Evolutionary conservation across 345 rosid genomes (phyloP).

Genomic region (Brassica carinata): DNA sequence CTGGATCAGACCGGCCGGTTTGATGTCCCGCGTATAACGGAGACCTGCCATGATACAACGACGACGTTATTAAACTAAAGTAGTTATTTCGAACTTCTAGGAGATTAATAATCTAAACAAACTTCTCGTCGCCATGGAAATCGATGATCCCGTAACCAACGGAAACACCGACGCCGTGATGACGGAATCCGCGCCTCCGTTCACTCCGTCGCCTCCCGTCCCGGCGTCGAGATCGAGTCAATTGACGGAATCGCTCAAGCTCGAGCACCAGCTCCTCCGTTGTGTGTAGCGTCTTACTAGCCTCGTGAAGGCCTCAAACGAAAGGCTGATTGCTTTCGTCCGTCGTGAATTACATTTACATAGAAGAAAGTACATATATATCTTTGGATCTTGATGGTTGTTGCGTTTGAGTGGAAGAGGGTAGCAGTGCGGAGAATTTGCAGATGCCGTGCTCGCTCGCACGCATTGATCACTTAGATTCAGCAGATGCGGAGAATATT

Average conservation of each 20-base stretch:
- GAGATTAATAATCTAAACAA: no score
- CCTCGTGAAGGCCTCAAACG: constrained; percentile 91
- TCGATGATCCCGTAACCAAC: constrained; percentile 52
- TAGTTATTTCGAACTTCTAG: no score
- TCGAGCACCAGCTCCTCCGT: constrained; percentile 90
- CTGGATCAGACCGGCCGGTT: neutral
- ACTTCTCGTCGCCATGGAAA: constrained; percentile 42
- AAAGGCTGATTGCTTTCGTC: constrained; percentile 51
- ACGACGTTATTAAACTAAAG: neutral
- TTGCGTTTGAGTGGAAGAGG: constrained; percentile 47
- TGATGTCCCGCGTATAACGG: no score
- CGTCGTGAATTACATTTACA: no score
- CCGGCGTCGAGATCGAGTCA: constrained; percentile 60
- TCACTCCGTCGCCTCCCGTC: constrained; percentile 34
- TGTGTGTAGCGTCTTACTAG: constrained; percentile 62
- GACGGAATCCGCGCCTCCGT: constrained; percentile 35
- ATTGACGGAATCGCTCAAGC: constrained; percentile 77
- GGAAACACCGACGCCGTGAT: constrained; percentile 43
- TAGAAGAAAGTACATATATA: no score
- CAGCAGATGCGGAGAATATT: constrained; percentile 66
- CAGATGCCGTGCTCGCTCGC: constrained; percentile 65
- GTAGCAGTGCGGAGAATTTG: constrained; percentile 64
- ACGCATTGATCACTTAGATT: constrained; percentile 87
- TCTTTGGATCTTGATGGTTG: constrained; percentile 1
- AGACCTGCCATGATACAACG: neutral